These are phyloP conservation scores for Sporothrix pseudoabietina DNA, from an alignment of 2,329 filamentous ascomycete species.

Conservation along the genomic window DNA sequence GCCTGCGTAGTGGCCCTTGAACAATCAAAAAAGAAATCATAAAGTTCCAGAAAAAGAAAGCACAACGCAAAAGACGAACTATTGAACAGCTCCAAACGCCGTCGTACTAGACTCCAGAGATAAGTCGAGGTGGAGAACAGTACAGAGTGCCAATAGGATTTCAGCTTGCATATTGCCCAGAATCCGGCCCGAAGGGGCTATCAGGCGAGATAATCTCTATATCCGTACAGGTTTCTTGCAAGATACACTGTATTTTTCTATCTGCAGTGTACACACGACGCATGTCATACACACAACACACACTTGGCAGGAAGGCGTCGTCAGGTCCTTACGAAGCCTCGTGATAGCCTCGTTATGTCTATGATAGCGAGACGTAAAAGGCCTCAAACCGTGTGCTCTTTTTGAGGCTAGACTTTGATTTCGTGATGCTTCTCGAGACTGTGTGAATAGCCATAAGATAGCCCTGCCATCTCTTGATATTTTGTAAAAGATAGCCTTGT, in stretches of 20 bases:
- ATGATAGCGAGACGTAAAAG: neutral
- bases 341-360: neutral
- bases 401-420: neutral
- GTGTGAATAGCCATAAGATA: neutral
- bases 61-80: neutral
- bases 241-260: neutral
- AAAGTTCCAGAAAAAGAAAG: neutral
- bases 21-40: neutral
- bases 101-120: neutral
- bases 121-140: neutral
- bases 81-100: neutral
- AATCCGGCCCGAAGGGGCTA: neutral
- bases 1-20: neutral
- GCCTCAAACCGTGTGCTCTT: neutral
- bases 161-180: neutral
- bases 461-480: neutral
- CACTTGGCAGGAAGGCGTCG: neutral
- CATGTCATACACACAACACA: neutral
- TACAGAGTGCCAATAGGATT: neutral
- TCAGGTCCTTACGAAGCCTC: neutral
- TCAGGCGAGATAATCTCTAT: slow-evolving; percentile 6
- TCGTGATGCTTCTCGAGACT: neutral
- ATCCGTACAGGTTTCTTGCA: neutral
- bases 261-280: neutral
- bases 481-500: neutral